phyloP scores from a whole-genome alignment of 805 yeast genomes.

The Saccharomycopsis fermentans region DNA sequence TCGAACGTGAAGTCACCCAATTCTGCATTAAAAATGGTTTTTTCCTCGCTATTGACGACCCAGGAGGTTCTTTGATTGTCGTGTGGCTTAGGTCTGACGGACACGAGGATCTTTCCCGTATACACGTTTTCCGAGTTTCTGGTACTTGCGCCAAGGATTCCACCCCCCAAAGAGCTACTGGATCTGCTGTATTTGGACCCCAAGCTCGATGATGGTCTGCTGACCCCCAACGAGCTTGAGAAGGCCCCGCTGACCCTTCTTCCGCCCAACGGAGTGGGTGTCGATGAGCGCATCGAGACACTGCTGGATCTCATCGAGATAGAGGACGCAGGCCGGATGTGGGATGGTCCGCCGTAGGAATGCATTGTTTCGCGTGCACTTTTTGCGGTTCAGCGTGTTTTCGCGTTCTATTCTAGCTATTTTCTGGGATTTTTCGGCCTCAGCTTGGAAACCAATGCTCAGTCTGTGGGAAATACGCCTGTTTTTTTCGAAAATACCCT shows the following conservation, averaged over 20 bases:
- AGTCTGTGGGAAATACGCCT: too few relatives aligned
- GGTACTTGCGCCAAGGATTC: conserved; percentile 2
- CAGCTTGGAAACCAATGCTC: too few relatives aligned
- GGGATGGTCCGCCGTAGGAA: neutral
- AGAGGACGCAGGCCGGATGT: conserved; percentile 12
- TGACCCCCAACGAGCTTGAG: conserved; percentile 1
- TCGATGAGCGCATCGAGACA: conserved; percentile 11
- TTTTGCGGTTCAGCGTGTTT: too few relatives aligned
- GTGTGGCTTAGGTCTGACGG: conserved; percentile 66
- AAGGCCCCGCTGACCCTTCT: conserved; percentile 4
- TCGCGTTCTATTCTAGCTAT: too few relatives aligned
- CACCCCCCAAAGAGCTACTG: conserved; percentile 15
- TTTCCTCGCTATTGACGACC: conserved; percentile 30
- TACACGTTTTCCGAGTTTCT: conserved; percentile 28
- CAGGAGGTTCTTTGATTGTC: conserved; percentile 18
- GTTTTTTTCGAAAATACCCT: too few relatives aligned
- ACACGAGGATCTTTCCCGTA: conserved; percentile 64
- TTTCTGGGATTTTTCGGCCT: too few relatives aligned
- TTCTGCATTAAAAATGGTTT: conserved; percentile 23
- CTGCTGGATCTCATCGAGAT: conserved; percentile 13
- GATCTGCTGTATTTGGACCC: conserved; percentile 8
- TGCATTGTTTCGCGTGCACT: neutral
- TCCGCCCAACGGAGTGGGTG: conserved; percentile 2
- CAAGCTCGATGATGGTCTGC: conserved; percentile 19
- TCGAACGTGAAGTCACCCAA: conserved; percentile 54